Evolutionary conservation across 139 green algal genomes (phyloP).

Genomic region (Picochlorum sp.): DNA sequence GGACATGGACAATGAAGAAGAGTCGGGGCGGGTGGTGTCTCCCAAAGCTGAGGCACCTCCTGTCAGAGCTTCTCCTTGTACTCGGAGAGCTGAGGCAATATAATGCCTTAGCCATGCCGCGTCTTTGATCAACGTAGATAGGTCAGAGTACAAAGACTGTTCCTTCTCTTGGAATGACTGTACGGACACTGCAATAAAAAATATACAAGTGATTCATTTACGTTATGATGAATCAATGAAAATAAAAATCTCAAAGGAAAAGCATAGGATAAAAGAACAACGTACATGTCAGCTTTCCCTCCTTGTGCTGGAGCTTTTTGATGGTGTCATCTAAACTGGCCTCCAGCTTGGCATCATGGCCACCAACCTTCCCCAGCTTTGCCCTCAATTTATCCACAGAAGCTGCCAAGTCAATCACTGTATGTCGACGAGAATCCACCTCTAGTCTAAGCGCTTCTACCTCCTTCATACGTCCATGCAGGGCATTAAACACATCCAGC

Average conservation of each 20-base stretch:
- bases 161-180: constrained; percentile 46
- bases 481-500: constrained; percentile 1
- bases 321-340: constrained; percentile 40
- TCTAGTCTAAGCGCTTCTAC: neutral
- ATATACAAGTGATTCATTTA: too few relatives aligned
- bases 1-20: neutral
- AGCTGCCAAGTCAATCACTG: neutral
- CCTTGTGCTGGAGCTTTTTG: constrained; percentile 47
- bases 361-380: neutral
- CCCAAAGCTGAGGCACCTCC: neutral
- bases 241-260: neutral
- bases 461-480: constrained; percentile 3
- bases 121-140: constrained; percentile 19
- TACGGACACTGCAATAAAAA: constrained; percentile 1
- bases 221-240: neutral
- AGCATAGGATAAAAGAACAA: neutral
- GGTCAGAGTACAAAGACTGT: constrained; percentile 16
- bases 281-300: constrained; percentile 43
- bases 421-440: neutral
- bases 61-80: constrained; percentile 6
- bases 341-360: constrained; percentile 28
- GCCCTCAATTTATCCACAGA: constrained; percentile 7
- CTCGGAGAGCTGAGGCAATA: constrained; percentile 3
- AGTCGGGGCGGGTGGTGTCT: neutral
- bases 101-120: constrained; percentile 18